Percentiles rank a stretch among this genome's conserved stretches.
Evolutionary conservation across 1,284 basidiomycete species (phyloP).

Genomic region (Calocybe gambosa): DNA sequence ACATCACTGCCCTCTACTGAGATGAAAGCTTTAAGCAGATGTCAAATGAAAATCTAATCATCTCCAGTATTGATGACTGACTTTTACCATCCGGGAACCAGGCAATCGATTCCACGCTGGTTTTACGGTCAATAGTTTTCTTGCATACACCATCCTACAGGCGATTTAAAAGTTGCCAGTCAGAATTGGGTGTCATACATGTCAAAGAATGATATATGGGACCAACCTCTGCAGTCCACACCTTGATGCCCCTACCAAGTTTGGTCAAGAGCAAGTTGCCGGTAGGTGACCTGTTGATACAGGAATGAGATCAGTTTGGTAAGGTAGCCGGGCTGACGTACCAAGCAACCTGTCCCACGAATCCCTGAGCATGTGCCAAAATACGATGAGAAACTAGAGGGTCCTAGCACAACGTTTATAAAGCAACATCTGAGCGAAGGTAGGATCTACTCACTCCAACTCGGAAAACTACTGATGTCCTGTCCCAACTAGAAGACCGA

Average conservation of each 20-base stretch:
- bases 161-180: constrained; percentile 12
- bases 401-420: constrained; percentile 31
- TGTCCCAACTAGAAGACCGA: constrained; percentile 57
- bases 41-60: not conserved
- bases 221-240: constrained; percentile 64
- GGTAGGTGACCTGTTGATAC: constrained; percentile 52
- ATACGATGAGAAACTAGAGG: constrained; percentile 55
- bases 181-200: not conserved
- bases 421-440: not conserved
- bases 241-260: constrained; percentile 62
- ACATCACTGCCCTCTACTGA: constrained; percentile 33
- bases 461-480: constrained; percentile 67
- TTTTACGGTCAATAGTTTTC: constrained; percentile 61
- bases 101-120: constrained; percentile 57
- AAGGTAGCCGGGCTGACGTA: constrained; percentile 21
- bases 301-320: not conserved
- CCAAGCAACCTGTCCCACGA: constrained; percentile 78
- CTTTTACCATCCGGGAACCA: constrained; percentile 70
- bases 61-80: constrained; percentile 21
- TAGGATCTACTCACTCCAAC: constrained; percentile 45
- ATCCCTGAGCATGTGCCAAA: constrained; percentile 67
- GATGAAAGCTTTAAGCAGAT: constrained; percentile 25
- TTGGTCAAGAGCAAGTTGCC: constrained; percentile 62
- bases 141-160: constrained; percentile 64
- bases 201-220: not conserved